Evolutionary conservation across 2,329 filamentous ascomycete species (phyloP).

Genomic region (Ceratocystis eucalypticola): DNA sequence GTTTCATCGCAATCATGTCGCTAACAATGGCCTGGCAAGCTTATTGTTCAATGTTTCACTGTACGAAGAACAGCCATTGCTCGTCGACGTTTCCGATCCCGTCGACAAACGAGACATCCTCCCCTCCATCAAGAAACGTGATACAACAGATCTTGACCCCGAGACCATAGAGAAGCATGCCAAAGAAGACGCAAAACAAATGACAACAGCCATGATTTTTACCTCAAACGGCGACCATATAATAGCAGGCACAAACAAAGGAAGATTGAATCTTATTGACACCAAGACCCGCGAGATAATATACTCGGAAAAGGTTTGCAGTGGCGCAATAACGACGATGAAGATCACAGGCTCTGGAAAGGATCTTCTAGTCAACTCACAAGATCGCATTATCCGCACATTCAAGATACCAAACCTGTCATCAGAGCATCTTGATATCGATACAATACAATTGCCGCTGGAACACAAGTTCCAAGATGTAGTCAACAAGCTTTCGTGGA

Average conservation of each 20-base stretch:
- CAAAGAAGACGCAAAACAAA: conserved; percentile 85
- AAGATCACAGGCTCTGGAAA: conserved; percentile 70
- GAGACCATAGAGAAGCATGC: conserved; percentile 67
- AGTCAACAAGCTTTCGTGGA: conserved; percentile 90
- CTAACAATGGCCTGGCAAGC: conserved; percentile 32
- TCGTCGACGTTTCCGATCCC: conserved; percentile 64
- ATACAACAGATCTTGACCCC: conserved; percentile 55
- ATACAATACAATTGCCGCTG: conserved; percentile 76
- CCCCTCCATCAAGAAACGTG: conserved; percentile 67
- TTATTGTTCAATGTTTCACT: conserved; percentile 79
- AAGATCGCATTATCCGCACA: conserved; percentile 88
- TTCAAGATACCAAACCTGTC: conserved; percentile 73
- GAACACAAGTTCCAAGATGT: conserved; percentile 99
- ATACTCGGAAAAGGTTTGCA: conserved; percentile 78
- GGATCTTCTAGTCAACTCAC: conserved; percentile 81
- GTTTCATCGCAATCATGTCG: not conserved
- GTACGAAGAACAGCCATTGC: conserved; percentile 81
- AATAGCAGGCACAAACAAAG: conserved; percentile 84
- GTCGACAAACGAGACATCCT: conserved; percentile 63
- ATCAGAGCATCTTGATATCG: conserved; percentile 56
- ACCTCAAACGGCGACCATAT: conserved; percentile 77
- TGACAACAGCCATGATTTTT: conserved; percentile 86
- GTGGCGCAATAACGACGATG: conserved; percentile 75
- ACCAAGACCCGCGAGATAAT: conserved; percentile 67
- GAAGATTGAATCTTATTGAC: conserved; percentile 91